These are phyloP conservation scores for Besnoitia besnoiti DNA, from an alignment of 169 alveolate genomes.

Conservation along the genomic window DNA sequence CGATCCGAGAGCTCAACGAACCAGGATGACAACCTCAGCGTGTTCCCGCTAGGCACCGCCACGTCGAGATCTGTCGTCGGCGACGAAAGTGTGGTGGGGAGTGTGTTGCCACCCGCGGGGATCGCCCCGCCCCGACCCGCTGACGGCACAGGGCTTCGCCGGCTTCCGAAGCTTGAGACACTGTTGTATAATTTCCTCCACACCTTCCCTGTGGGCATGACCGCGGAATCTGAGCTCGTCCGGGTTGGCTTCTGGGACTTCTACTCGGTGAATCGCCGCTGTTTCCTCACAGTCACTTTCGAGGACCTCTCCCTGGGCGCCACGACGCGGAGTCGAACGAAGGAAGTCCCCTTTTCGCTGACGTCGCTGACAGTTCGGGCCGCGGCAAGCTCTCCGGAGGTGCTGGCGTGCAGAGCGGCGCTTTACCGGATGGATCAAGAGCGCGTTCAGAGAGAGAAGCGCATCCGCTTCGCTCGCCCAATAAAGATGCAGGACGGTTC, in stretches of 20 bases:
- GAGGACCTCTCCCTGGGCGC: slow-evolving; percentile 42
- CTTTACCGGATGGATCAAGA: neutral
- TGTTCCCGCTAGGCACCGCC: no score
- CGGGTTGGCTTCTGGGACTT: slow-evolving; percentile 53
- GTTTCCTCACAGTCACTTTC: slow-evolving; percentile 47
- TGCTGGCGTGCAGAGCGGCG: slow-evolving; percentile 35
- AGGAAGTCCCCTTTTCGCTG: neutral
- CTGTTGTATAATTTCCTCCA: slow-evolving; percentile 45
- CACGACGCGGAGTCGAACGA: slow-evolving; percentile 21
- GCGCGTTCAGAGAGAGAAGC: neutral
- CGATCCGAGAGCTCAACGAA: no score
- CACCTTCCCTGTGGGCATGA: slow-evolving; percentile 27
- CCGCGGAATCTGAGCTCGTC: slow-evolving; percentile 25
- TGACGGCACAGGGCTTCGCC: neutral
- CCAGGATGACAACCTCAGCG: no score
- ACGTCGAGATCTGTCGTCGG: no score
- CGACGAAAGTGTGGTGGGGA: no score
- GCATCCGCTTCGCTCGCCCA: neutral
- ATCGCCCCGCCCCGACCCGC: neutral
- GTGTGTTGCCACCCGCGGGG: no score
- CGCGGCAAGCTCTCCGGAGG: neutral
- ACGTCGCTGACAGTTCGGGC: neutral
- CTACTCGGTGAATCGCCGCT: slow-evolving; percentile 45
- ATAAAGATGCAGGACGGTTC: neutral
- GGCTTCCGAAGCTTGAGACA: neutral